Evolutionary conservation across 2,329 filamentous ascomycete species (phyloP), one percentile per base, ranked within the genome.

Genomic region (Albophoma yamanashiensis): DNA sequence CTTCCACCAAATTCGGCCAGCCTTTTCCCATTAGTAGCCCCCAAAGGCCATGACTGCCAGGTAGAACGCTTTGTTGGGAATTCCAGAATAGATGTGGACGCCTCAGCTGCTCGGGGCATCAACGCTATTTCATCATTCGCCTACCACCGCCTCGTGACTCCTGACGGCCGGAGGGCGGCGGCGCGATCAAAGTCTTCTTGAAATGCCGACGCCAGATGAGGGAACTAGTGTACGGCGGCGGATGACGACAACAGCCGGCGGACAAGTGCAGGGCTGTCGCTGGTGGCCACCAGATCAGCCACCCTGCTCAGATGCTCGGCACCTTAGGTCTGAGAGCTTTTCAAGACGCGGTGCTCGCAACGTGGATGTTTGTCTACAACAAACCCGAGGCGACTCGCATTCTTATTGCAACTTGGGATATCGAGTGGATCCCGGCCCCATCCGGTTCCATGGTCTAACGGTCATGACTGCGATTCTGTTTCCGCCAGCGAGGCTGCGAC

Each of bases 51-150:
- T 68, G 1, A 79, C 70, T 14, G 71, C 75, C 12, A 81, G 75
- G 64, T 82, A 82, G 63, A 85, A 85, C 2, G 81, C 82, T 62
- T 76, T 75, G 71, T 84, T 85, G 2, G 81, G 82, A 53, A 85
- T 84, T 7, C 82, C 82, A 7, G 80, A 83, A 69, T 77, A 82
- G 56, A 80, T 70, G 67, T 84, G 81, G 3, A 83, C 80, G 39
- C 82, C 82, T 34, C 50, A 22, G 31, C 31, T 36, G 50, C 15
- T 12, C 47, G 20, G 47, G 8, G 8, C 17, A 17, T 17, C 27
- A 17, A 20, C 17, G 8, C 17, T 20, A 22, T 20, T 4, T 17
- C 50, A 36, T 14, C 50, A 36, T 36, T 15, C 27, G 17, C 17
- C 8, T 53, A 31, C 17, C 31, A 31, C 12, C 27, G 17, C 31